phyloP scores from a whole-genome alignment of 1,284 basidiomycete genomes.

The Rhizopogon hawkerae region DNA sequence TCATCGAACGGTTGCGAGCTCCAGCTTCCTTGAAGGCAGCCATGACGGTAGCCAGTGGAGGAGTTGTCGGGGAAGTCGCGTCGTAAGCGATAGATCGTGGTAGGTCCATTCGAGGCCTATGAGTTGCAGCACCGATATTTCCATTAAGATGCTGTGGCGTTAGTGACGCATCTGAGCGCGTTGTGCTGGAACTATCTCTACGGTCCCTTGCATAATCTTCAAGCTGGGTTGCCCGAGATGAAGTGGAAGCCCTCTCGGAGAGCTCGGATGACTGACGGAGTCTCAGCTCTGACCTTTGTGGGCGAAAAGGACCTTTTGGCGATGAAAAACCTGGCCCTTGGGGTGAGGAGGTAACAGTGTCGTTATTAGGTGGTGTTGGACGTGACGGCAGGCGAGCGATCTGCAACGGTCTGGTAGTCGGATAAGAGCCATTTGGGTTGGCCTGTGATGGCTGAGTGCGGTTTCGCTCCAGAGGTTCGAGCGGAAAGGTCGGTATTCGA shows the following conservation, averaged over 20 bases:
- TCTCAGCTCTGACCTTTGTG: slow-evolving; percentile 49
- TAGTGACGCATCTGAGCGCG: slow-evolving; percentile 33
- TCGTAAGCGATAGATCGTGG: slow-evolving; percentile 27
- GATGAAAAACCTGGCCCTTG: slow-evolving; percentile 30
- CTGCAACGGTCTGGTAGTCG: slow-evolving; percentile 23
- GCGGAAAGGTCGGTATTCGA: slow-evolving; percentile 11
- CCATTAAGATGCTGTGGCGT: slow-evolving; percentile 22
- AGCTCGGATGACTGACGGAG: slow-evolving; percentile 36
- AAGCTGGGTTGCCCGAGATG: slow-evolving; percentile 17
- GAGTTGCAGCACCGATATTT: slow-evolving; percentile 18
- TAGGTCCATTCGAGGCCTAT: slow-evolving; percentile 25
- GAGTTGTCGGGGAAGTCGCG: slow-evolving; percentile 33
- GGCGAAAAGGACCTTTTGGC: slow-evolving; percentile 43
- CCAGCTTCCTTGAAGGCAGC: slow-evolving; percentile 63
- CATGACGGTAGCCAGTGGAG: slow-evolving; percentile 44
- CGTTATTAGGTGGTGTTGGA: slow-evolving; percentile 37
- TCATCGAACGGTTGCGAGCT: slow-evolving; percentile 46
- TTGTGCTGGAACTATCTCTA: slow-evolving; percentile 30
- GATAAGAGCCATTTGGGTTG: slow-evolving; percentile 21
- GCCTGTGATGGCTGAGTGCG: slow-evolving; percentile 22
- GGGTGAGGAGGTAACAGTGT: slow-evolving; percentile 26
- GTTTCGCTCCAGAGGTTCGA: slow-evolving; percentile 16
- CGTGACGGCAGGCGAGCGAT: slow-evolving; percentile 34
- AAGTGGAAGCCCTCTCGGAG: slow-evolving; percentile 36
- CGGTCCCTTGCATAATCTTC: slow-evolving; percentile 27